These are phyloP conservation scores for Trapa incisa DNA, from an alignment of 345 rosid species.

Conservation along the genomic window DNA sequence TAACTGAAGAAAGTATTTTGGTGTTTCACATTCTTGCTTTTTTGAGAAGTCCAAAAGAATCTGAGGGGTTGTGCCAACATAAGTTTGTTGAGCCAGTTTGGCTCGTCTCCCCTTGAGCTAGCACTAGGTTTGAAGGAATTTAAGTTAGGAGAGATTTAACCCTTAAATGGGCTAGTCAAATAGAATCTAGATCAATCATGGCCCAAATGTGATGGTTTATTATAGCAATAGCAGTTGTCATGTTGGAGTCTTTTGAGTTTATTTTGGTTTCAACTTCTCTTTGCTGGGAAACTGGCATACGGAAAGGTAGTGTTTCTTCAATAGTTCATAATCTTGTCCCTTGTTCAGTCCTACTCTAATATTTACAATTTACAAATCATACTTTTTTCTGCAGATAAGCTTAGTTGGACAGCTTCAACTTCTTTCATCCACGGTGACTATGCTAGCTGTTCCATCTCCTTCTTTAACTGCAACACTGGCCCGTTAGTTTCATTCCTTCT, in stretches of 20 bases:
- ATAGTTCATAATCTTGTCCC: neutral
- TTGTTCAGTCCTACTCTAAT: neutral
- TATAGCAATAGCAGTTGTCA: neutral
- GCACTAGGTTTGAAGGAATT: too few relatives aligned
- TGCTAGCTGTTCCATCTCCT: conserved; percentile 91
- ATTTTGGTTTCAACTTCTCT: neutral
- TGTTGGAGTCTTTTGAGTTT: neutral
- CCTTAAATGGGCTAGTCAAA: too few relatives aligned
- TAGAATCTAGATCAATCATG: too few relatives aligned
- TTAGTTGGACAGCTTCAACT: conserved; percentile 85
- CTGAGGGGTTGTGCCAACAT: too few relatives aligned
- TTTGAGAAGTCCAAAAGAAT: neutral
- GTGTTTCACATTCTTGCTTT: neutral
- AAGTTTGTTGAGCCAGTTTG: too few relatives aligned
- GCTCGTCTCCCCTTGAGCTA: too few relatives aligned
- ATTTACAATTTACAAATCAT: conserved; percentile 6
- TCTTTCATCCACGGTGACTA: conserved; percentile 85
- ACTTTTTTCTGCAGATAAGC: conserved; percentile 46
- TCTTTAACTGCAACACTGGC: conserved; percentile 91
- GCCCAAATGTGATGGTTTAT: neutral
- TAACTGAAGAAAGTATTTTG: neutral
- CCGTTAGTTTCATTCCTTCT: conserved; percentile 45
- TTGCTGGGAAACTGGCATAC: neutral
- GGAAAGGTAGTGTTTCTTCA: neutral
- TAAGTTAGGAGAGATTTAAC: too few relatives aligned